Percentiles rank a stretch among this genome's conserved stretches.
phyloP scores from a whole-genome alignment of 345 rosid genomes.

The Carallia pectinifolia region DNA sequence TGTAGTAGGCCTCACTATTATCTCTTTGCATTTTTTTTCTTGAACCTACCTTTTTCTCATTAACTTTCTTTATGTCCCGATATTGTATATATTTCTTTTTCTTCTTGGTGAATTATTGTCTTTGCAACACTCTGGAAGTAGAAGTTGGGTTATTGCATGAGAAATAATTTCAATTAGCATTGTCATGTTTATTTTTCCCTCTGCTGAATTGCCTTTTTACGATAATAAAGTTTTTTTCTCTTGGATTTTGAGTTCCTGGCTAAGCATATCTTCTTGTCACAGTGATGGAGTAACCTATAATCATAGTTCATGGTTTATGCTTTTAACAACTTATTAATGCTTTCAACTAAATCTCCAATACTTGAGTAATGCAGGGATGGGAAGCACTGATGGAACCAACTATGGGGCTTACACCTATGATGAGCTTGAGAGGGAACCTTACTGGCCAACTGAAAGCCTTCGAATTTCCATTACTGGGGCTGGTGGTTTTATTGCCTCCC shows the following conservation, averaged over 20 bases:
- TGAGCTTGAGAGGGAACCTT: conserved; percentile 77
- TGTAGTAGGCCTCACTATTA: background rate
- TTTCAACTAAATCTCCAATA: background rate
- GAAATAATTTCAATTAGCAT: background rate
- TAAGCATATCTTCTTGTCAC: background rate
- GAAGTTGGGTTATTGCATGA: background rate
- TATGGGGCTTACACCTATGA: conserved; percentile 85
- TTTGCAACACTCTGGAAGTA: background rate
- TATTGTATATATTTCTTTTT: background rate
- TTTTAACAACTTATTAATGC: too few species aligned
- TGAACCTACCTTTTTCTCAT: background rate
- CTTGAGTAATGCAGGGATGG: conserved; percentile 52
- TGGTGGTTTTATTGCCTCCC: conserved; percentile 98
- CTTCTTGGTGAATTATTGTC: background rate
- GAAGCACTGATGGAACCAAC: conserved; percentile 51
- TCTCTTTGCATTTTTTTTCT: background rate
- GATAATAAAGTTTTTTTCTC: background rate
- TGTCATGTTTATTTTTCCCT: background rate
- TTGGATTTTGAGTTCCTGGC: background rate
- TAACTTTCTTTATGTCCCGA: too few species aligned
- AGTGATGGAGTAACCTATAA: background rate
- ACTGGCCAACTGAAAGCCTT: conserved; percentile 91
- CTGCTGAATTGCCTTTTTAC: background rate
- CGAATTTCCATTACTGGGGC: conserved; percentile 89
- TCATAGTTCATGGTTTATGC: background rate